These are phyloP conservation scores for Cercospora janseana DNA, from an alignment of 2,329 filamentous ascomycete genomes.

Conservation along the genomic window DNA sequence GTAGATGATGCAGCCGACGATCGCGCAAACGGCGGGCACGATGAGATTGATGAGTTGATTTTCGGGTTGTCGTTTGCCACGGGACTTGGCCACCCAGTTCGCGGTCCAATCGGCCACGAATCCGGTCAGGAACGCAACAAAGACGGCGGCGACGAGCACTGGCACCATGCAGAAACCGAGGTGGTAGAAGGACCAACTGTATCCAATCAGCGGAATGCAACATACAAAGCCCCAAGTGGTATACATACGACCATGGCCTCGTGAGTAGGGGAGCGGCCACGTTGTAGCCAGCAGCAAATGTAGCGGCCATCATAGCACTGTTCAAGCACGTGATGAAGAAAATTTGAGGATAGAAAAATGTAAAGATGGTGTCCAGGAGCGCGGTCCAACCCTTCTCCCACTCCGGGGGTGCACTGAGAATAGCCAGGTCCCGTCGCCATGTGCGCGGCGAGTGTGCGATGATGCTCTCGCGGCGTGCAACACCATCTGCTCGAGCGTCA, in stretches of 20 bases:
- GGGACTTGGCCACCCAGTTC: constrained; percentile 30
- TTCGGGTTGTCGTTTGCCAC: constrained; percentile 33
- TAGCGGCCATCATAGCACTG: constrained; percentile 33
- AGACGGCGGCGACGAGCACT: constrained; percentile 29
- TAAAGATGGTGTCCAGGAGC: constrained; percentile 34
- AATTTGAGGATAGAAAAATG: constrained; percentile 37
- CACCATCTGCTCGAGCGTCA: constrained; percentile 18
- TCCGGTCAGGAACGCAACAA: constrained; percentile 29
- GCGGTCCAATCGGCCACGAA: constrained; percentile 31
- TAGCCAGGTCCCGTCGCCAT: constrained; percentile 28
- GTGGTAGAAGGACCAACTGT: constrained; percentile 28
- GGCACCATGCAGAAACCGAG: constrained; percentile 31
- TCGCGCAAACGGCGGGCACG: constrained; percentile 30
- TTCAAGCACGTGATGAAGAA: constrained; percentile 37
- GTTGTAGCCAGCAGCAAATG: constrained; percentile 32
- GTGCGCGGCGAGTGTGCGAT: constrained; percentile 24
- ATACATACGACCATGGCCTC: constrained; percentile 26
- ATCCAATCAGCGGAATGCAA: constrained; percentile 16
- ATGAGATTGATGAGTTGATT: constrained; percentile 34
- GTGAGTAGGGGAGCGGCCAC: constrained; percentile 31
- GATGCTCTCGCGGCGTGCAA: constrained; percentile 19
- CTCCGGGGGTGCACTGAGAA: constrained; percentile 28
- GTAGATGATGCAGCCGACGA: constrained; percentile 32
- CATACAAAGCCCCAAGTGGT: no score
- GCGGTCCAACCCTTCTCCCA: constrained; percentile 30